A percentile compares a stretch with the other conserved stretches of the same genome.
Evolutionary conservation across 495 filamentous ascomycete species (phyloP).

Genomic region (Hypoxylon subgilvum): DNA sequence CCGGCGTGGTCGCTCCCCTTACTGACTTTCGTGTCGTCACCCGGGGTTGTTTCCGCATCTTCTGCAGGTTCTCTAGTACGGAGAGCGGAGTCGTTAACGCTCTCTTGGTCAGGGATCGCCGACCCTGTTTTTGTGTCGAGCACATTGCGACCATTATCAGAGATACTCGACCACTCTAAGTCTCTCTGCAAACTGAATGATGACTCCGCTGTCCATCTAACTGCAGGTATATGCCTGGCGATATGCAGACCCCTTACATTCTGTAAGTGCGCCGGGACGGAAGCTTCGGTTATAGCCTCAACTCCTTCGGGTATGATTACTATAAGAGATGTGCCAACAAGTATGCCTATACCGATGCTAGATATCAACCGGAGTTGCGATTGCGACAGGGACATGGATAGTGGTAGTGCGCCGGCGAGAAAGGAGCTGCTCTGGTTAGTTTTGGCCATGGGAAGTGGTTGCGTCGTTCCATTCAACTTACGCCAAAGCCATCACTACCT

Average conservation of each 20-base stretch:
- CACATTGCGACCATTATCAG: not conserved
- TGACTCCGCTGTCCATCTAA: constrained; percentile 33
- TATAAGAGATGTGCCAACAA: constrained; percentile 92
- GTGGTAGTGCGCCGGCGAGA: constrained; percentile 87
- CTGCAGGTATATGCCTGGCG: constrained; percentile 19
- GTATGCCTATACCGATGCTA: constrained; percentile 88
- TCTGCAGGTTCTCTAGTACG: constrained; percentile 19
- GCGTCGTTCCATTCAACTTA: constrained; percentile 59
- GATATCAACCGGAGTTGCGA: constrained; percentile 88
- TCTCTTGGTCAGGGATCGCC: not conserved
- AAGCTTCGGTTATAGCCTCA: constrained; percentile 81
- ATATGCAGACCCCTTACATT: constrained; percentile 33
- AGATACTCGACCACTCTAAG: constrained; percentile 6
- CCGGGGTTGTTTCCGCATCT: constrained; percentile 19
- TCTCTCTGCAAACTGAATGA: not conserved
- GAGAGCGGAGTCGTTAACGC: not conserved
- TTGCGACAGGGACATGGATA: constrained; percentile 87
- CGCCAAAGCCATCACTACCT: constrained; percentile 92
- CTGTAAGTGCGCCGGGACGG: constrained; percentile 51
- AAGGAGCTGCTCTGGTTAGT: constrained; percentile 73
- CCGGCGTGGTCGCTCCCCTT: constrained; percentile 24
- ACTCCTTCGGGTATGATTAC: constrained; percentile 98
- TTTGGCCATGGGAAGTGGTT: not conserved
- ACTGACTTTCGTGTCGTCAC: constrained; percentile 9
- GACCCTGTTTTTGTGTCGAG: not conserved